These are phyloP conservation scores for Talaromyces funiculosus DNA, from an alignment of 2,329 filamentous ascomycete species.

Conservation along the genomic window DNA sequence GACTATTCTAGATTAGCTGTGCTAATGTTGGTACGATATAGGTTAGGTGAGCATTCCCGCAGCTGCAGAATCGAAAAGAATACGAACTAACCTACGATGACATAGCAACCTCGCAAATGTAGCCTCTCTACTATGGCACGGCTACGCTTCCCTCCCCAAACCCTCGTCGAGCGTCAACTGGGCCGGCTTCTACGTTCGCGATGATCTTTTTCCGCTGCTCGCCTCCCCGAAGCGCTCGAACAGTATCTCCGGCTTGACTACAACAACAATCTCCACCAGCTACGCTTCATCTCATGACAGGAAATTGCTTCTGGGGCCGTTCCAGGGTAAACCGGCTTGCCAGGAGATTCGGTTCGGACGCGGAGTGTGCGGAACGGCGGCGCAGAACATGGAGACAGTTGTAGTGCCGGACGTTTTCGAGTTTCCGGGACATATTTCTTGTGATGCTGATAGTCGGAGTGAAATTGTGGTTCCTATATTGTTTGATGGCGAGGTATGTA, in stretches of 20 bases:
- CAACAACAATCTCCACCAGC: conserved; percentile 20
- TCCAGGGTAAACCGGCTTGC: conserved; percentile 46
- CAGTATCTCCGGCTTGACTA: conserved; percentile 17
- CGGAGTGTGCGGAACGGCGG: conserved; percentile 45
- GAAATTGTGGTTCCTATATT: conserved; percentile 48
- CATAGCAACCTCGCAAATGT: conserved; percentile 43
- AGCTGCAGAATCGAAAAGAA: not conserved
- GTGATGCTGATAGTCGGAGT: conserved; percentile 44
- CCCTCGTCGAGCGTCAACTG: conserved; percentile 44
- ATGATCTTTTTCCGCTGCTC: conserved; percentile 36
- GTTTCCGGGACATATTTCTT: conserved; percentile 47
- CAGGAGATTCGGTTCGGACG: conserved; percentile 43
- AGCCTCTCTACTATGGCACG: conserved; percentile 46
- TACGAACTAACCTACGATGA: not conserved
- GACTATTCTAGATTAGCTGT: not conserved
- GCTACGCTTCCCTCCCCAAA: conserved; percentile 39
- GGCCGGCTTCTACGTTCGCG: conserved; percentile 45
- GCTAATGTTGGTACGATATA: conserved; percentile 8
- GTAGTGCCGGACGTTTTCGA: conserved; percentile 40
- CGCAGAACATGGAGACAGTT: conserved; percentile 33
- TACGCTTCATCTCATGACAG: conserved; percentile 21
- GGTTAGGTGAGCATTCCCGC: conserved; percentile 27
- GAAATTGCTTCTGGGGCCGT: conserved; percentile 42
- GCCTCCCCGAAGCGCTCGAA: conserved; percentile 18
- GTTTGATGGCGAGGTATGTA: conserved; percentile 21